Evolutionary conservation across 768 basidiomycete genomes (phyloP), one percentile per base, ranked within the genome.

Genomic region (Leccinellum rugosiceps): DNA sequence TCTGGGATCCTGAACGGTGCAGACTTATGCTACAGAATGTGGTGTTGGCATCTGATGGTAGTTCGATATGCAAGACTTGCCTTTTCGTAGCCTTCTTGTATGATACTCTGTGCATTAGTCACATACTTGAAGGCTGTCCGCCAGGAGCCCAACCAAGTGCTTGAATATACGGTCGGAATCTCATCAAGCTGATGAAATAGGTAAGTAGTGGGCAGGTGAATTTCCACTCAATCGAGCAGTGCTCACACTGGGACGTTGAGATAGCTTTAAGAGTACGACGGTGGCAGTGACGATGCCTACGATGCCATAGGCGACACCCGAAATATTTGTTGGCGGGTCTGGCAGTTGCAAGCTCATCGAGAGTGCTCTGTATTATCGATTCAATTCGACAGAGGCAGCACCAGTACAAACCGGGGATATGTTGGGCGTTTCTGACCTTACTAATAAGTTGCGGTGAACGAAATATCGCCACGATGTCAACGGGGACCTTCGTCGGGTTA

Each of bases 31-130:
- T 74, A 23, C 6, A 52, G 52, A 23, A 17, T 19, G 34, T 35
- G 34, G 34, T 17, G 34, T 35, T 35, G 17, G 34, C 7, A 17
- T 35, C 17, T 11, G 3, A 17, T 35, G 7, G 34, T 35, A 7
- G 17, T 17, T 31, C 14, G 38, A 9, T 17, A 14, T 4, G 11
- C 25, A 38, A 13, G 10, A 32, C 11, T 10, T 50, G 68, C 74
- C 61, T 70, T 67, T 25, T 61, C 51, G 28, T 69, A 74, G 8
- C 72, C 74, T 53, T 71, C 61, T 45, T 66, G 68, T 6, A 75
- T 38, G 19, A 74, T 48, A 13, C 65, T 52, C 8, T 38, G 28
- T 17, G 56, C 64, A 43, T 67, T 57, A 23, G 26, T 50, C 3
- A 65, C 8, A 46, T 53, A 66, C 23, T 52, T 63, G 14, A 59